Evolutionary conservation across 2,329 filamentous ascomycete genomes (phyloP), one percentile per base, ranked within the genome.

Genomic region (Paracamarosporium sp.): DNA sequence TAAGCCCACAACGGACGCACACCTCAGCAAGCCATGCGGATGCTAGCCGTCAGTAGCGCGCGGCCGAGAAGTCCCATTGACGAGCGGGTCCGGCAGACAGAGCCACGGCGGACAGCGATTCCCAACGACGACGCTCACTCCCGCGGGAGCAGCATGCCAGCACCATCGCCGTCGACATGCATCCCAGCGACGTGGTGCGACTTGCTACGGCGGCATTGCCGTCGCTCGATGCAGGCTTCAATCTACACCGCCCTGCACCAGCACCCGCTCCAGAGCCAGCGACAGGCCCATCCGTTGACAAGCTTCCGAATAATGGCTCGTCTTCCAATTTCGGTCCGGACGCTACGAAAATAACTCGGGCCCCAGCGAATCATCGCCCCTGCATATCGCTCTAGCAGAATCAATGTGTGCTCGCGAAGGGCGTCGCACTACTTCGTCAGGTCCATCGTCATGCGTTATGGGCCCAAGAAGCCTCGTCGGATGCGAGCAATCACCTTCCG

Each of bases 221-320:
- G 13, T 31, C 46, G 31, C 20, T 20, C 24, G 28, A 41, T 44
- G 22, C 35, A 31, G 24, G n/a, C 20, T 44, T 24, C 41, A 35
- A 47, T n/a, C 13, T 45, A 38, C 53, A 40, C 40, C 33, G 40
- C 41, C 48, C 48, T 28, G 43, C 28, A 33, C 30, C 35, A 17
- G 54, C 27, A 8, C 1, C 30, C 20, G 20, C 47, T 46, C 51
- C 48, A 40, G 57, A 48, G 48, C 55, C 58, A 61, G 40, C 53
- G 45, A 15, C 25, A 27, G 56, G 52, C 41, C 53, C 53, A 41
- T 56, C 44, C 57, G 40, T 51, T 22, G 33, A 40, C 22, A 56
- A 46, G 45, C 38, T 50, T n/a, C 41, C 15, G 28, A 56, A 54
- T 59, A 62, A 65, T 61, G 41, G 57, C 62, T 60, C 62, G 53